Evolutionary conservation across 768 basidiomycete species (phyloP), one percentile per base, ranked within the genome.

Genomic region (Mycena vulgaris): DNA sequence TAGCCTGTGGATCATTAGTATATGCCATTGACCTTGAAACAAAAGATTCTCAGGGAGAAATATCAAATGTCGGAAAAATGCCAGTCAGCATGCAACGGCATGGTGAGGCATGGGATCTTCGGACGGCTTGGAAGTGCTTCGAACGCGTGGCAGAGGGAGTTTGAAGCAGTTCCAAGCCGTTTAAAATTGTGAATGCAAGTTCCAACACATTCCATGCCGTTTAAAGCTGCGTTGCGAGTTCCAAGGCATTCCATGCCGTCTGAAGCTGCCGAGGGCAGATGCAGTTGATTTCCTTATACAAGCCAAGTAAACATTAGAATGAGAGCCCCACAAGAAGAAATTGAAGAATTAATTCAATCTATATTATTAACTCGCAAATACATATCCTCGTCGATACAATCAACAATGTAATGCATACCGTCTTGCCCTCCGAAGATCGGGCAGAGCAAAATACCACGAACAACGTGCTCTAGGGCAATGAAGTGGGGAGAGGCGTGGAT

Each of bases 21-120:
- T n/a, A n/a, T n/a, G n/a, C n/a, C n/a, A n/a, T n/a, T n/a, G n/a
- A n/a, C n/a, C n/a, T n/a, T n/a, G n/a, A n/a, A n/a, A n/a, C n/a
- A n/a, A n/a, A n/a, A n/a, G n/a, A n/a, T n/a, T n/a, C n/a, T n/a
- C n/a, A n/a, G n/a, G n/a, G n/a, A n/a, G n/a, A n/a, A n/a, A n/a
- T n/a, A n/a, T n/a, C n/a, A n/a, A n/a, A 35, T 47, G 45, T 47
- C 45, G 45, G 45, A 47, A 47, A 47, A 47, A 47, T 47, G n/a
- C 45, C 45, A 25, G 45, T 25, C n/a, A 47, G 45, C n/a, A 23
- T 47, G 45, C 45, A 47, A 47, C 45, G 45, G 45, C 45, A 47
- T 47, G 45, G 7, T 23, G 8, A 13, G n/a, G n/a, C 45, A 47
- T 47, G 45, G 17, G 45, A 23, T n/a, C 45, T 47, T 47, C n/a